These are phyloP conservation scores for Botrytis pseudocinerea DNA, from an alignment of 2,329 filamentous ascomycete genomes.

Conservation along the genomic window DNA sequence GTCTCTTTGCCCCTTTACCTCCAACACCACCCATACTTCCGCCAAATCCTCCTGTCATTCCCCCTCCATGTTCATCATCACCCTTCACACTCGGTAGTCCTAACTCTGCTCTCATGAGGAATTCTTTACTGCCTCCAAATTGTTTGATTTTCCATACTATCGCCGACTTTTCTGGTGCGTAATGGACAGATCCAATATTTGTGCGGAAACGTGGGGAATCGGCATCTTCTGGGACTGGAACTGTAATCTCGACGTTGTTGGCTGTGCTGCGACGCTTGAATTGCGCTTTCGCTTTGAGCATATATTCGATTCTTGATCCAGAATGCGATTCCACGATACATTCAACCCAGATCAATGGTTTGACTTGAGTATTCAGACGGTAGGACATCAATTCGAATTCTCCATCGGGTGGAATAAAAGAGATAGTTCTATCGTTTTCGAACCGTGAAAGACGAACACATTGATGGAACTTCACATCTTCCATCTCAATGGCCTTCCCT, in stretches of 20 bases:
- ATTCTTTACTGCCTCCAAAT: slow-evolving; percentile 97
- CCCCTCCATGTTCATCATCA: slow-evolving; percentile 91
- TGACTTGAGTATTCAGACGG: slow-evolving; percentile 96
- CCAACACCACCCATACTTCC: slow-evolving; percentile 92
- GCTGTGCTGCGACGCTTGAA: slow-evolving; percentile 97
- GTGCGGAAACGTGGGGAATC: slow-evolving; percentile 95
- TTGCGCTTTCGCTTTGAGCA: slow-evolving; percentile 96
- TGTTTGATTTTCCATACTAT: slow-evolving; percentile 99
- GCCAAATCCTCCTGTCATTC: slow-evolving; percentile 96
- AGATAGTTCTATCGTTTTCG: slow-evolving; percentile 98
- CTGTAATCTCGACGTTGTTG: slow-evolving; percentile 97
- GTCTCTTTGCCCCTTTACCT: slow-evolving; percentile 86
- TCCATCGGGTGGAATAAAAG: slow-evolving; percentile 96
- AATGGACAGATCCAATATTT: slow-evolving; percentile 96
- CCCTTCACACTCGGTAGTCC: slow-evolving; percentile 91
- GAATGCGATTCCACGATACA: slow-evolving; percentile 96
- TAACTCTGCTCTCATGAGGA: slow-evolving; percentile 95
- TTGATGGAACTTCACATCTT: slow-evolving; percentile 99
- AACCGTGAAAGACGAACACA: slow-evolving; percentile 94
- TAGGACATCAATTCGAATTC: slow-evolving; percentile 99
- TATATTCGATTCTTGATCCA: slow-evolving; percentile 94
- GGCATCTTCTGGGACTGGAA: slow-evolving; percentile 95
- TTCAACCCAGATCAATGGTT: slow-evolving; percentile 98
- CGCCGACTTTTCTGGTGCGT: slow-evolving; percentile 93
- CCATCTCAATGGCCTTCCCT: slow-evolving; percentile 98